These are phyloP conservation scores for Colletotrichum spinosum DNA, from an alignment of 2,329 filamentous ascomycete species.

Conservation along the genomic window DNA sequence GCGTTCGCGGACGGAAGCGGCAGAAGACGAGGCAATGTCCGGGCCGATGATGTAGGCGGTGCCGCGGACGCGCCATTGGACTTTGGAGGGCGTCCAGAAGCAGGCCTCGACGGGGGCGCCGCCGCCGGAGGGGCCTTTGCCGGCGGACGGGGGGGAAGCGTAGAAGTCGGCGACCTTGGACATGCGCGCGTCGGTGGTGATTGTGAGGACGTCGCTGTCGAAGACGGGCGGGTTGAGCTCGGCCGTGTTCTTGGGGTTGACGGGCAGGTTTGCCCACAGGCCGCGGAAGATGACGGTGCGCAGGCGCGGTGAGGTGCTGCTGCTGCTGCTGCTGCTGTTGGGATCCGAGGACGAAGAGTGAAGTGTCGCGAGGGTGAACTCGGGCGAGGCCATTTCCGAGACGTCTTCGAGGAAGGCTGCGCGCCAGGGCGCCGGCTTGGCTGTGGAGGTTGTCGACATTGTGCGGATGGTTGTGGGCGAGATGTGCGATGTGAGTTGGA, in stretches of 20 bases:
- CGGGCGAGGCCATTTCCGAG: slow-evolving; percentile 57
- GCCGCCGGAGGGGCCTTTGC: slow-evolving; percentile 65
- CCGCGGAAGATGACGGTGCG: slow-evolving; percentile 88
- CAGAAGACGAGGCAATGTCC: slow-evolving; percentile 65
- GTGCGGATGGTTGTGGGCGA: slow-evolving; percentile 39
- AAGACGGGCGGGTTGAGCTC: slow-evolving; percentile 75
- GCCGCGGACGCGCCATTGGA: slow-evolving; percentile 89
- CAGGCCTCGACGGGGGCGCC: slow-evolving; percentile 83
- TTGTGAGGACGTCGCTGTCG: slow-evolving; percentile 81
- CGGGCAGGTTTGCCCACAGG: slow-evolving; percentile 80
- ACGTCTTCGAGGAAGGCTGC: slow-evolving; percentile 63
- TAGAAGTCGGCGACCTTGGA: slow-evolving; percentile 82
- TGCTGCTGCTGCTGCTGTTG: background rate
- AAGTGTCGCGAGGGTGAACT: slow-evolving; percentile 64
- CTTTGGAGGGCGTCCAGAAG: slow-evolving; percentile 79
- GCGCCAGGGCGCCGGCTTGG: slow-evolving; percentile 64
- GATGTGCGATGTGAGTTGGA: slow-evolving; percentile 31
- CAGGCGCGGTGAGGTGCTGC: slow-evolving; percentile 58
- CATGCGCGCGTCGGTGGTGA: slow-evolving; percentile 93
- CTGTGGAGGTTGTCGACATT: slow-evolving; percentile 45
- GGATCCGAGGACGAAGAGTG: slow-evolving; percentile 46
- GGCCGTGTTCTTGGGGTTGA: slow-evolving; percentile 79
- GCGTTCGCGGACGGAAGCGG: slow-evolving; percentile 66
- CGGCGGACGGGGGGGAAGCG: slow-evolving; percentile 55
- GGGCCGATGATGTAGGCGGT: slow-evolving; percentile 79